Percentiles rank a stretch among this genome's conserved stretches.
Conservation (phyloP, 805 yeast species). For the Saccharomyces kudriavzevii region DNA sequence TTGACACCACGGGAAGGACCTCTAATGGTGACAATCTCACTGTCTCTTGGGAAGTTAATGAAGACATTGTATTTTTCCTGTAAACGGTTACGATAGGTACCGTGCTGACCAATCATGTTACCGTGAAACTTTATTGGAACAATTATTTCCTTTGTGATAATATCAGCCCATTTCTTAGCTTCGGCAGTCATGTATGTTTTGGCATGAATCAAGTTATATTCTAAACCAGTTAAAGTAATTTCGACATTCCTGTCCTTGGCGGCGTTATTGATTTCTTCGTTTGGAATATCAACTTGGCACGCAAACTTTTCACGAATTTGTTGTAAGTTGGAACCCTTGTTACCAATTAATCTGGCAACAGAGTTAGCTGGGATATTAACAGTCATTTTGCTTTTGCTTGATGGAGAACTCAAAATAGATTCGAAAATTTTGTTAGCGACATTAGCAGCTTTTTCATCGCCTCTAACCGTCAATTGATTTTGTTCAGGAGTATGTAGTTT, state of each 20-base stretch:
- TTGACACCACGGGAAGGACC: conserved; percentile 89
- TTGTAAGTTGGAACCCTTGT: conserved; percentile 69
- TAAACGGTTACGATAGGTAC: conserved; percentile 72
- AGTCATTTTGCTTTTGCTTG: conserved; percentile 31
- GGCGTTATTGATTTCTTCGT: conserved; percentile 37
- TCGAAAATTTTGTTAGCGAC: conserved; percentile 31
- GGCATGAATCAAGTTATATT: conserved; percentile 69
- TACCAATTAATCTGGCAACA: conserved; percentile 80
- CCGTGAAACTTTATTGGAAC: conserved; percentile 77
- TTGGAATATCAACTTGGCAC: conserved; percentile 64
- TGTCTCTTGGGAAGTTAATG: conserved; percentile 64
- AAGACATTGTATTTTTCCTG: conserved; percentile 80
- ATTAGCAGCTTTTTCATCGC: conserved; percentile 55
- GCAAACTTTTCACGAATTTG: conserved; percentile 64
- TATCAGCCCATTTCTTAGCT: conserved; percentile 77
- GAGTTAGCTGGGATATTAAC: conserved; percentile 58
- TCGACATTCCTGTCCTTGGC: conserved; percentile 31
- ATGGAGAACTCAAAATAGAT: conserved; percentile 24
- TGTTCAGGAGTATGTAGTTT: conserved; percentile 41
- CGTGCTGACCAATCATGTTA: conserved; percentile 74
- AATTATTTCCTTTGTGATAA: conserved; percentile 51
- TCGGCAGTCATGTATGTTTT: conserved; percentile 47
- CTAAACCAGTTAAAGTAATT: conserved; percentile 65
- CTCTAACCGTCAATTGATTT: conserved; percentile 58
- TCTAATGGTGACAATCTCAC: conserved; percentile 58